Evolutionary conservation across 139 green algal genomes (phyloP).

Genomic region (Gonium pectorale): DNA sequence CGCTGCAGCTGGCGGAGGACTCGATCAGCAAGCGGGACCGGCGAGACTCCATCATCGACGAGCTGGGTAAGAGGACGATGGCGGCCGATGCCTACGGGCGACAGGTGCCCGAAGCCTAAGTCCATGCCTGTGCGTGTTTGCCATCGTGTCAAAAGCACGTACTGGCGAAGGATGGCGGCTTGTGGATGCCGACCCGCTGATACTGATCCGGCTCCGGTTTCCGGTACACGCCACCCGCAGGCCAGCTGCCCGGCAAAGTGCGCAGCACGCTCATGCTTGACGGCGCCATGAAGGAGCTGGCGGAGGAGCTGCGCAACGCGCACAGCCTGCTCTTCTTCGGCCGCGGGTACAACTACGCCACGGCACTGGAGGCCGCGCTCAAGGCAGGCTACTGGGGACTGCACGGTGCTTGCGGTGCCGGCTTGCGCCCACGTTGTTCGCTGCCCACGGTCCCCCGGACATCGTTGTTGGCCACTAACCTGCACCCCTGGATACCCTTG

Average conservation of each 20-base stretch:
- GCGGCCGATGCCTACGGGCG: no score
- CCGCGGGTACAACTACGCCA: constrained; percentile 96
- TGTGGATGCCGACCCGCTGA: no score
- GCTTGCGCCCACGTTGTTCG: no score
- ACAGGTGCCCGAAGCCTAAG: no score
- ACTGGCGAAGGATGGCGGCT: no score
- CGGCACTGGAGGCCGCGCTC: constrained; percentile 92
- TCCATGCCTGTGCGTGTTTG: no score
- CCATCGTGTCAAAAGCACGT: no score
- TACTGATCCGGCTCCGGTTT: no score
- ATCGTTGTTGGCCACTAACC: no score
- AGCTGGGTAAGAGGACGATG: constrained; percentile 58
- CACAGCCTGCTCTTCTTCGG: constrained; percentile 91
- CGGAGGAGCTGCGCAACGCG: constrained; percentile 82
- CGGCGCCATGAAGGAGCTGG: constrained; percentile 83
- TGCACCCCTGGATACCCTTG: no score
- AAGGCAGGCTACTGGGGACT: constrained; percentile 70
- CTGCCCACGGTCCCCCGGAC: no score
- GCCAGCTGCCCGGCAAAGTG: constrained; percentile 70
- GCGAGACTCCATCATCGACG: constrained; percentile 88
- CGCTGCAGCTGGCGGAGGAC: constrained; percentile 92
- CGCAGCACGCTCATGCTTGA: constrained; percentile 80
- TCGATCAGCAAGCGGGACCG: constrained; percentile 79
- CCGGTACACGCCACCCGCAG: constrained; percentile 36
- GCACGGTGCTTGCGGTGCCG: no score